Conservation (phyloP, 208 protist genomes). For the Leishmania tropica region DNA sequence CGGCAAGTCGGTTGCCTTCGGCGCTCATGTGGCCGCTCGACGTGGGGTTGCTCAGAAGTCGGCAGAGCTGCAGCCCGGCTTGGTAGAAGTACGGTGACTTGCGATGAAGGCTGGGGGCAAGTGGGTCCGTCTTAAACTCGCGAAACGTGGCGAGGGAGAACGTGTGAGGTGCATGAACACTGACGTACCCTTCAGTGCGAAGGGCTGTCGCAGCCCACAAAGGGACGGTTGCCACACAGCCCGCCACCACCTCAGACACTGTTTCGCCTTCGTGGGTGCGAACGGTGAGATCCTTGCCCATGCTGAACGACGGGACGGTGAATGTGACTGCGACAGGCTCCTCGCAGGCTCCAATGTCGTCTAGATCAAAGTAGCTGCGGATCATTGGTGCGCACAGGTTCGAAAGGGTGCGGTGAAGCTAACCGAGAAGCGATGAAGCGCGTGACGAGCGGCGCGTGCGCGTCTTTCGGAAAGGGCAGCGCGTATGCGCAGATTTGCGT, state of each 20-base stretch:
- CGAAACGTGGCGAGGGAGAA: slow-evolving; percentile 71
- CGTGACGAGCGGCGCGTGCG: background rate
- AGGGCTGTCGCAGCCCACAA: slow-evolving; percentile 67
- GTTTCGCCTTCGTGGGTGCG: slow-evolving; percentile 47
- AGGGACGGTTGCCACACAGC: slow-evolving; percentile 55
- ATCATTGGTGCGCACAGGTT: slow-evolving; percentile 42
- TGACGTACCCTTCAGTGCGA: slow-evolving; percentile 49
- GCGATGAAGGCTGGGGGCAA: slow-evolving; percentile 57
- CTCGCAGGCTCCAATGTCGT: slow-evolving; percentile 53
- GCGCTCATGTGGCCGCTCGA: slow-evolving; percentile 35
- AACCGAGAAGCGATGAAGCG: background rate
- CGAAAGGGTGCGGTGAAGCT: background rate
- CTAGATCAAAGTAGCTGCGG: slow-evolving; percentile 74
- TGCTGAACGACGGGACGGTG: slow-evolving; percentile 48
- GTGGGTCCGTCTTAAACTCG: slow-evolving; percentile 80
- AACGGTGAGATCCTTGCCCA: slow-evolving; percentile 50
- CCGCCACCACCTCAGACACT: slow-evolving; percentile 45
- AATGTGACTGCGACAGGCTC: slow-evolving; percentile 65
- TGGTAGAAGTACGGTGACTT: slow-evolving; percentile 81
- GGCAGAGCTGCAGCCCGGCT: slow-evolving; percentile 52
- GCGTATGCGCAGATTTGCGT: background rate
- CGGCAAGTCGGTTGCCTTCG: slow-evolving; percentile 70
- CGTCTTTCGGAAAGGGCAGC: background rate
- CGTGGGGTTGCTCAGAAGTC: slow-evolving; percentile 55
- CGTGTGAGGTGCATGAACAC: slow-evolving; percentile 47